phyloP scores from a whole-genome alignment of 176 grass and related monocot species.

The Oryza brachyantha region DNA sequence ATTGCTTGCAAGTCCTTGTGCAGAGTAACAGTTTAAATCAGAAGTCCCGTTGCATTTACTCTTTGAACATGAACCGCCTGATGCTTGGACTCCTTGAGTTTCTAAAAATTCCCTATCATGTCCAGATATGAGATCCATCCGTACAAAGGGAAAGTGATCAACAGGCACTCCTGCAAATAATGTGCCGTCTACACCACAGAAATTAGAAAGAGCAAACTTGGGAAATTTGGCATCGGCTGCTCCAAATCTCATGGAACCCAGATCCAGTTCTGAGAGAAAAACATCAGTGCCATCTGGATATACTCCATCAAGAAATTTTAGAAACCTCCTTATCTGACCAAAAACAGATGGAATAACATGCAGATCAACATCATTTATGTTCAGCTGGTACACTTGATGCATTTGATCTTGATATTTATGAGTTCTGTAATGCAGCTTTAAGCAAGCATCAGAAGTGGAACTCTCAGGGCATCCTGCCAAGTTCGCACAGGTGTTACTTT shows the following conservation, averaged over 20 bases:
- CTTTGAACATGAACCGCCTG: slow-evolving; percentile 32
- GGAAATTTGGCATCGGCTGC: slow-evolving; percentile 29
- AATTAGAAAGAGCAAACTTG: slow-evolving; percentile 63
- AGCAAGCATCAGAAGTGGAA: slow-evolving; percentile 38
- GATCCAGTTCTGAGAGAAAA: slow-evolving; percentile 26
- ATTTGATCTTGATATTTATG: slow-evolving; percentile 34
- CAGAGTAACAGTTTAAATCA: slow-evolving; percentile 30
- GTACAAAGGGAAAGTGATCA: slow-evolving; percentile 71
- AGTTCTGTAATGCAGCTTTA: slow-evolving; percentile 69
- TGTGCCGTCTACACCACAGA: slow-evolving; percentile 30
- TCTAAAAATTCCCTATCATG: slow-evolving; percentile 28
- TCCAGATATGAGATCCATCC: slow-evolving; percentile 31
- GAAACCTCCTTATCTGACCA: slow-evolving; percentile 56
- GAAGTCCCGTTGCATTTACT: slow-evolving; percentile 20
- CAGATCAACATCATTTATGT: slow-evolving; percentile 64
- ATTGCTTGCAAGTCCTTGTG: slow-evolving; percentile 19
- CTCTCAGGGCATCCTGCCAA: slow-evolving; percentile 30
- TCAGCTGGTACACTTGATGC: slow-evolving; percentile 52
- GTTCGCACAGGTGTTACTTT: slow-evolving; percentile 10
- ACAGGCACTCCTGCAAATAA: slow-evolving; percentile 50
- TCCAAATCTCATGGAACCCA: slow-evolving; percentile 25
- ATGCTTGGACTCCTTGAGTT: slow-evolving; percentile 37
- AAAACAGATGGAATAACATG: slow-evolving; percentile 72
- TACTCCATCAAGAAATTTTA: slow-evolving; percentile 45
- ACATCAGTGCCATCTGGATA: slow-evolving; percentile 37